Conservation (phyloP, 352 stramenopile species). For the Pythium brassicae region DNA sequence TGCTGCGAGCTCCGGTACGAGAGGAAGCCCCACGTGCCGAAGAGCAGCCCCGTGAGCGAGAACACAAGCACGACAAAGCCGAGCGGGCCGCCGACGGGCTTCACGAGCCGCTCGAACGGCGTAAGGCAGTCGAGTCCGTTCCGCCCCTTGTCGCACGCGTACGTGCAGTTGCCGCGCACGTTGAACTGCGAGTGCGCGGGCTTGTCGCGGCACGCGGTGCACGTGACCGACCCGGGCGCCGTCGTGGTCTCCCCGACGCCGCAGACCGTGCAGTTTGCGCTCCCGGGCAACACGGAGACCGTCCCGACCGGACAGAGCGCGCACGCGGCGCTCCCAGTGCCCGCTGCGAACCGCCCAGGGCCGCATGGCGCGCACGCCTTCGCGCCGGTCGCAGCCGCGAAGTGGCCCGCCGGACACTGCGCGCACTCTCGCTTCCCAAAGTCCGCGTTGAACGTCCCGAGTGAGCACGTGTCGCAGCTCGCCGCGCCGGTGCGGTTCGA, state of each 20-base stretch:
- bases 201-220: slow-evolving; percentile 49
- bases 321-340: slow-evolving; percentile 41
- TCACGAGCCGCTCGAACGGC: slow-evolving; percentile 76
- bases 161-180: slow-evolving; percentile 72
- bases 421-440: slow-evolving; percentile 66
- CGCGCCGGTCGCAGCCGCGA: slow-evolving; percentile 31
- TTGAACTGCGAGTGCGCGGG: slow-evolving; percentile 74
- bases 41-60: slow-evolving; percentile 39
- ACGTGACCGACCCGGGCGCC: slow-evolving; percentile 43
- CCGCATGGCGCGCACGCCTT: slow-evolving; percentile 58
- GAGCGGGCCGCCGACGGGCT: slow-evolving; percentile 71
- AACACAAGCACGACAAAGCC: slow-evolving; percentile 75
- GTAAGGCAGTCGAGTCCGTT: slow-evolving; percentile 79
- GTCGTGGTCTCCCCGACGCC: slow-evolving; percentile 69
- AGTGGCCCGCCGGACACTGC: slow-evolving; percentile 57
- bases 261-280: slow-evolving; percentile 62
- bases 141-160: slow-evolving; percentile 75
- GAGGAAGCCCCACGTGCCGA: slow-evolving; percentile 65
- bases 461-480: slow-evolving; percentile 42
- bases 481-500: slow-evolving; percentile 38
- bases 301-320: slow-evolving; percentile 52
- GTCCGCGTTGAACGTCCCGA: slow-evolving; percentile 61
- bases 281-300: slow-evolving; percentile 45
- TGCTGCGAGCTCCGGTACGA: slow-evolving; percentile 55
- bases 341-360: slow-evolving; percentile 45